Evolutionary conservation across 2,329 filamentous ascomycete species (phyloP).

Genomic region (Diaporthe sp.): DNA sequence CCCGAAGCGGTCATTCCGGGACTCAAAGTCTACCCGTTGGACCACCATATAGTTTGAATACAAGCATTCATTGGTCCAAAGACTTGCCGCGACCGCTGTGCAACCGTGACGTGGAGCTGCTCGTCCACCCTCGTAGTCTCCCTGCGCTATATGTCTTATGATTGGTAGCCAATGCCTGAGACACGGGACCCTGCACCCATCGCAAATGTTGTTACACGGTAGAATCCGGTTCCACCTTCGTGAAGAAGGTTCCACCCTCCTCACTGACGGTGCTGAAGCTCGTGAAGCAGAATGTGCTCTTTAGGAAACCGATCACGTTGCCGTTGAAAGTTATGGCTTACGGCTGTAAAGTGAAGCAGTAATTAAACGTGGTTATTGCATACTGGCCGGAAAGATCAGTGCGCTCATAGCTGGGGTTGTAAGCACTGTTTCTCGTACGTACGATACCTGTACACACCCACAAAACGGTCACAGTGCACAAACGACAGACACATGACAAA

Average conservation of each 20-base stretch:
- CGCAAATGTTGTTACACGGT: not conserved
- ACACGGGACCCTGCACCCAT: not conserved
- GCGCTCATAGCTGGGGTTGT: not conserved
- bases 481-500: not conserved
- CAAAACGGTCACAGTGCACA: not conserved
- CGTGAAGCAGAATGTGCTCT: too few relatives aligned
- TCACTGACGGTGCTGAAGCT: too few relatives aligned
- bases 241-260: not conserved
- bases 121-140: too few relatives aligned
- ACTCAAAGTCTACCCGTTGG: slow-evolving; percentile 35
- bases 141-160: not conserved
- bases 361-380: too few relatives aligned
- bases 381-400: too few relatives aligned
- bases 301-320: too few relatives aligned
- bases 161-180: not conserved
- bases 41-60: slow-evolving; percentile 23
- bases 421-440: not conserved
- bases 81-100: not conserved
- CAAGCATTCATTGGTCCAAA: slow-evolving; percentile 3
- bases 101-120: not conserved
- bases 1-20: slow-evolving; percentile 31
- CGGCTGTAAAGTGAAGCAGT: too few relatives aligned
- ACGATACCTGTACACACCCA: not conserved
- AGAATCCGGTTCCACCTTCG: not conserved
- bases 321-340: too few relatives aligned